These are phyloP conservation scores for Diophrys sp. DNA, from an alignment of 73 alveolate species.

Conservation along the genomic window DNA sequence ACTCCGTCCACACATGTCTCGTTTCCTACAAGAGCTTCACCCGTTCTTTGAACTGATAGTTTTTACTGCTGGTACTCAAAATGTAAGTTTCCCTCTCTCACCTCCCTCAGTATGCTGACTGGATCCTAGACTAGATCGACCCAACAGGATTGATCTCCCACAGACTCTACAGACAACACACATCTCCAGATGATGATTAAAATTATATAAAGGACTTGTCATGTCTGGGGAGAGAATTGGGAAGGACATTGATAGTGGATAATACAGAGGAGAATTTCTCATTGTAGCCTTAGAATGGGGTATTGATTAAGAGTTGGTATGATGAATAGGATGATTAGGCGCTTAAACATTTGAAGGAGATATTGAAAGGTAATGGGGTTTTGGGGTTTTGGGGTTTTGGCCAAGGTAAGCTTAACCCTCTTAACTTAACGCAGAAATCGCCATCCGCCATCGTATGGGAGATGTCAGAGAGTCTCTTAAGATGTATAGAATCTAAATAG, in stretches of 20 bases:
- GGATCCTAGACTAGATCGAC: slow-evolving; percentile 77
- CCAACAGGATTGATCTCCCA: slow-evolving; percentile 55
- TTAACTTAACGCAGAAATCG: no score
- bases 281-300: slow-evolving; percentile 75
- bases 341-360: no score
- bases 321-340: slow-evolving; percentile 75
- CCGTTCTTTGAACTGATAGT: slow-evolving; percentile 70
- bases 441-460: slow-evolving; percentile 51
- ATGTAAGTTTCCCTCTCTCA: no score
- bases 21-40: slow-evolving; percentile 31
- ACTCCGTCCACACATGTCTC: slow-evolving; percentile 39
- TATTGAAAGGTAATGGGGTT: no score
- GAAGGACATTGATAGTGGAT: slow-evolving; percentile 53
- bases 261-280: slow-evolving; percentile 57
- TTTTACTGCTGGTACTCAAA: slow-evolving; percentile 82
- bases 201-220: slow-evolving; percentile 50
- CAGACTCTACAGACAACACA: slow-evolving; percentile 78
- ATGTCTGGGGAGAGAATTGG: slow-evolving; percentile 58
- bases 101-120: slow-evolving; percentile 87
- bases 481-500: slow-evolving; percentile 72
- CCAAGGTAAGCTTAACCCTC: no score
- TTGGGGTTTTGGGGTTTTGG: no score
- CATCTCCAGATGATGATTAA: slow-evolving; percentile 43
- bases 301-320: slow-evolving; percentile 67
- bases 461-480: slow-evolving; percentile 86